Evolutionary conservation across 371 early-diverging fungal species (phyloP).

Genomic region (Circinella umbellata): DNA sequence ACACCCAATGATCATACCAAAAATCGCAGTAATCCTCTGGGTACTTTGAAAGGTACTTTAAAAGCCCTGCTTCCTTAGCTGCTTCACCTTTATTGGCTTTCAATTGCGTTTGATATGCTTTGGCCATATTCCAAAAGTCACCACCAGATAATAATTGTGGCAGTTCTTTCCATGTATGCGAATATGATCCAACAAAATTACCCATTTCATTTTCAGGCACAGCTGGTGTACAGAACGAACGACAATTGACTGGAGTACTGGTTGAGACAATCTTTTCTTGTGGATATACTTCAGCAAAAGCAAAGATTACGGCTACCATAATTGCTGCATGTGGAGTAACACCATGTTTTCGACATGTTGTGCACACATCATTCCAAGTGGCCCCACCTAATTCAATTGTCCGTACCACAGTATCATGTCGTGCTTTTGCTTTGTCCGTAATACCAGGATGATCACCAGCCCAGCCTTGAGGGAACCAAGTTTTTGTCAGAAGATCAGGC

Average conservation of each 20-base stretch:
- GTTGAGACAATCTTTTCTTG: slow-evolving; percentile 11
- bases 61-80: slow-evolving; percentile 22
- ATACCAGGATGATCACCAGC: slow-evolving; percentile 36
- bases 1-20: slow-evolving; percentile 22
- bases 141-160: neutral
- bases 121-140: slow-evolving; percentile 35
- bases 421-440: slow-evolving; percentile 13
- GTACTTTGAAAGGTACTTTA: slow-evolving; percentile 30
- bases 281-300: slow-evolving; percentile 35
- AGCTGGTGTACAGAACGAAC: slow-evolving; percentile 36
- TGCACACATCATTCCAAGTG: slow-evolving; percentile 23
- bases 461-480: slow-evolving; percentile 23
- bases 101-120: slow-evolving; percentile 25
- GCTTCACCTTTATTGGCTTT: slow-evolving; percentile 22
- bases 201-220: slow-evolving; percentile 37
- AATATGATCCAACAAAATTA: slow-evolving; percentile 42
- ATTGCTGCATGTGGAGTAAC: slow-evolving; percentile 42
- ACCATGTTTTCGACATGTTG: slow-evolving; percentile 23
- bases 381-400: slow-evolving; percentile 17
- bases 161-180: slow-evolving; percentile 20
- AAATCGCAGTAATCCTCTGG: slow-evolving; percentile 37
- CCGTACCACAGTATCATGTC: slow-evolving; percentile 30
- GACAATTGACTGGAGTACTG: slow-evolving; percentile 43
- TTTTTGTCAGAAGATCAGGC: neutral
- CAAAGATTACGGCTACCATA: slow-evolving; percentile 26